These are phyloP conservation scores for Kernera saxatilis DNA, from an alignment of 345 rosid species.

Conservation along the genomic window DNA sequence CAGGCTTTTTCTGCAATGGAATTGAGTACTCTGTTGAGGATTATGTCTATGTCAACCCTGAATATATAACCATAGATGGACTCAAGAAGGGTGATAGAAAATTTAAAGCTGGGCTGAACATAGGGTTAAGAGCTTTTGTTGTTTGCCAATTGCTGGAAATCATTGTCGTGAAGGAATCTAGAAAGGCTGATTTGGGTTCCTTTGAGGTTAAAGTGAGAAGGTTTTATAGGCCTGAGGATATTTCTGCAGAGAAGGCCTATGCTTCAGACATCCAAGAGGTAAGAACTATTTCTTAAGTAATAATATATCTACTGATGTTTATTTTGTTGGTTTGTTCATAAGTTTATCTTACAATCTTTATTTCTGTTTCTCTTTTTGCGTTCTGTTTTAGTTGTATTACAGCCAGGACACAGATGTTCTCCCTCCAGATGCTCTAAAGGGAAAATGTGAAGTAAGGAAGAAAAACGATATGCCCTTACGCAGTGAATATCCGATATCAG, in stretches of 20 bases:
- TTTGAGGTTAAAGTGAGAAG: slow-evolving; percentile 43
- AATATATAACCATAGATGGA: slow-evolving; percentile 23
- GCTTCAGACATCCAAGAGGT: slow-evolving; percentile 61
- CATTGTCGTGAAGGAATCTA: slow-evolving; percentile 27
- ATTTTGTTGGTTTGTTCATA: background rate
- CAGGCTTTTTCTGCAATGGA: slow-evolving; percentile 39
- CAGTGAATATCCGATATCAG: slow-evolving; percentile 42
- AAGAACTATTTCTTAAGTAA: background rate
- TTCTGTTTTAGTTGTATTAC: slow-evolving; percentile 57
- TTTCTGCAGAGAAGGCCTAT: slow-evolving; percentile 59
- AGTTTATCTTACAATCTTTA: background rate
- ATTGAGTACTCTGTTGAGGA: slow-evolving; percentile 41
- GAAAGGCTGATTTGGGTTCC: slow-evolving; percentile 27
- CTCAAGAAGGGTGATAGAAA: slow-evolving; percentile 26
- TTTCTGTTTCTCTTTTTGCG: background rate
- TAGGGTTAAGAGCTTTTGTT: slow-evolving; percentile 55
- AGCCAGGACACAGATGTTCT: slow-evolving; percentile 47
- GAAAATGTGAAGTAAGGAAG: slow-evolving; percentile 87
- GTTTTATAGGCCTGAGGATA: slow-evolving; percentile 66
- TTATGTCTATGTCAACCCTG: slow-evolving; percentile 49
- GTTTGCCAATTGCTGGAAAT: slow-evolving; percentile 62
- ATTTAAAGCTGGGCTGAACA: slow-evolving; percentile 57
- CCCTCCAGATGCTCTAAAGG: slow-evolving; percentile 42
- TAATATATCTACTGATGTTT: background rate
- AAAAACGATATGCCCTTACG: slow-evolving; percentile 50